Evolutionary conservation across 176 grass and related monocot genomes (phyloP).

Genomic region (Melocanna baccifera): DNA sequence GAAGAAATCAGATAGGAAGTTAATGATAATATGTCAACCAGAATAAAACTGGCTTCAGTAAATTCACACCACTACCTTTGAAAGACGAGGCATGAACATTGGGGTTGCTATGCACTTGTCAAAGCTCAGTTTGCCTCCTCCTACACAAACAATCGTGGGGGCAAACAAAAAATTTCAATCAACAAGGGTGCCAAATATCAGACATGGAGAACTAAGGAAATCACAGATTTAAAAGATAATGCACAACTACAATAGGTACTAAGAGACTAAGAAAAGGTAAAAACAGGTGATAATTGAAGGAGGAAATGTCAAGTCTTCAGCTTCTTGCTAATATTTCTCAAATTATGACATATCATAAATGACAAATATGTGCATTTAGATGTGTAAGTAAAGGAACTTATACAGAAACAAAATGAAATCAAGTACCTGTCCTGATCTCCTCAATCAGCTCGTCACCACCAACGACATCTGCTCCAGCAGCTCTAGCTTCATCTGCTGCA

Average conservation of each 20-base stretch:
- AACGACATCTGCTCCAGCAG: constrained; percentile 85
- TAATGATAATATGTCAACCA: constrained; percentile 15
- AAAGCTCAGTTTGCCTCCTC: constrained; percentile 89
- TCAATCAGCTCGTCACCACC: constrained; percentile 88
- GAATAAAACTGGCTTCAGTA: neutral
- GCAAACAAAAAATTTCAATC: neutral
- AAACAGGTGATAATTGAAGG: neutral
- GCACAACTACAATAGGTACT: neutral
- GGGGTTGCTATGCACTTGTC: constrained; percentile 97
- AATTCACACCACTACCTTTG: constrained; percentile 66
- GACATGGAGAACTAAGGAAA: constrained; percentile 4
- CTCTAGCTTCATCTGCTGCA: constrained; percentile 79
- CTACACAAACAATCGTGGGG: constrained; percentile 40
- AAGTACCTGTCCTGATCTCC: constrained; percentile 70
- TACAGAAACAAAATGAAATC: neutral
- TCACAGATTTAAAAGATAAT: neutral
- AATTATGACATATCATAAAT: neutral
- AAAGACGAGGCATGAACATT: constrained; percentile 96
- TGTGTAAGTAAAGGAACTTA: neutral
- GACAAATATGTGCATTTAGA: neutral
- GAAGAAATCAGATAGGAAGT: constrained; percentile 15
- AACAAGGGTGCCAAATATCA: constrained; percentile 19
- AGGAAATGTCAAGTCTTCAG: neutral
- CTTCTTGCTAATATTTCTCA: neutral
- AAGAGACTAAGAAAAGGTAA: neutral